These are phyloP conservation scores for Drosera spatulata DNA, from an alignment of 179 eudicot genomes.

Conservation along the genomic window DNA sequence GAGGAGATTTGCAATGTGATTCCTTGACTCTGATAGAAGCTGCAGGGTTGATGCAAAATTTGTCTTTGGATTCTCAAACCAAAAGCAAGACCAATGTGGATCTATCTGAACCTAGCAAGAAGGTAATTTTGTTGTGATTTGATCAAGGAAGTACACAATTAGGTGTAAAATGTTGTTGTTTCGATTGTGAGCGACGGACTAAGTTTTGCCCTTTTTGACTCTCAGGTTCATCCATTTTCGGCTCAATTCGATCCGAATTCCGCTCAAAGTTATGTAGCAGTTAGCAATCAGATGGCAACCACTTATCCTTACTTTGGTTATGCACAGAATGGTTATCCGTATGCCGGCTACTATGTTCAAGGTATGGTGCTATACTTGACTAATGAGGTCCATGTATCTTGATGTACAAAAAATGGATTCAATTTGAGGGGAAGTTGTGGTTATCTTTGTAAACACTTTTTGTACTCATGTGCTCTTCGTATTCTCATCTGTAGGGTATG, in stretches of 20 bases:
- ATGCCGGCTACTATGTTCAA: constrained; percentile 37
- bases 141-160: not conserved
- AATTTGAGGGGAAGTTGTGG: not conserved
- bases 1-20: not conserved
- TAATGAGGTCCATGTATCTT: not conserved
- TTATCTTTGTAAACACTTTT: not conserved
- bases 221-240: not conserved
- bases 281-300: constrained; percentile 34
- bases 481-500: constrained; percentile 27
- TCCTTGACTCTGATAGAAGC: constrained; percentile 18
- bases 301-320: constrained; percentile 43
- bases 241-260: not conserved
- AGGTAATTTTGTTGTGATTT: constrained; percentile 7
- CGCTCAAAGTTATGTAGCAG: constrained; percentile 14
- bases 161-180: not conserved
- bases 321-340: constrained; percentile 31
- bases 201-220: not conserved
- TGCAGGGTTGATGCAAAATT: constrained; percentile 16
- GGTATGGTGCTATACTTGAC: constrained; percentile 6
- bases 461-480: not conserved
- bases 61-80: constrained; percentile 15
- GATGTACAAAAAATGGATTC: not conserved
- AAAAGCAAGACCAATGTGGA: constrained; percentile 9
- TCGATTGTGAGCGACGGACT: not conserved
- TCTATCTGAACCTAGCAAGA: constrained; percentile 9